Percentiles rank a stretch among this genome's conserved stretches.
Evolutionary conservation across 768 basidiomycete species (phyloP).

Genomic region (Naganishia onofrii): DNA sequence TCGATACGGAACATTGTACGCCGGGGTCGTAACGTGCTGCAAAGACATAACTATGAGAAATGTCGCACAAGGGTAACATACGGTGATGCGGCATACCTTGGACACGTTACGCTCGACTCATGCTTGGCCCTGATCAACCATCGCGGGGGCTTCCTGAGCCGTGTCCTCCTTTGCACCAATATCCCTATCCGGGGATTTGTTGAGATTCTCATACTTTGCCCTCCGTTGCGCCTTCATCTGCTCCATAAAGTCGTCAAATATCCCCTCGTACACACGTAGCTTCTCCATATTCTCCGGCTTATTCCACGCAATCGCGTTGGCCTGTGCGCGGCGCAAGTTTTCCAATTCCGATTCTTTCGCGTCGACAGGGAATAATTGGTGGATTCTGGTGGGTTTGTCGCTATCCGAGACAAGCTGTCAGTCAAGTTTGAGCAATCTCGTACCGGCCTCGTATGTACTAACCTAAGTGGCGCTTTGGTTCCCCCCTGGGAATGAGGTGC

Average conservation of each 20-base stretch:
- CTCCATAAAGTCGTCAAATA: conserved; percentile 1
- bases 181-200: not conserved
- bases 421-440: not conserved
- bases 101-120: not conserved
- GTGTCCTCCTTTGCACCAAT: not conserved
- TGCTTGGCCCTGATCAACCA: not conserved
- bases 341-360: not conserved
- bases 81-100: not conserved
- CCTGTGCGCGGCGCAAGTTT: not conserved
- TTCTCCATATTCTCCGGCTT: not conserved
- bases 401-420: not conserved
- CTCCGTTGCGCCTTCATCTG: not conserved
- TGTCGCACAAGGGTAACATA: no score
- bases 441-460: not conserved
- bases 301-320: not conserved
- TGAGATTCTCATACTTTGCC: not conserved
- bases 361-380: not conserved
- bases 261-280: not conserved
- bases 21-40: conserved; percentile 35
- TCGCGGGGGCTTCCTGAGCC: not conserved
- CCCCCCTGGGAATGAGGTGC: not conserved
- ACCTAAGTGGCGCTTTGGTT: not conserved
- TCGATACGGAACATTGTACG: conserved; percentile 52
- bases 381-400: conserved; percentile 1
- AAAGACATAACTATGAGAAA: not conserved